A percentile compares a stretch with the other conserved stretches of the same genome.
Evolutionary conservation across 2,329 filamentous ascomycete genomes (phyloP).

Genomic region (Exophiala sideris): DNA sequence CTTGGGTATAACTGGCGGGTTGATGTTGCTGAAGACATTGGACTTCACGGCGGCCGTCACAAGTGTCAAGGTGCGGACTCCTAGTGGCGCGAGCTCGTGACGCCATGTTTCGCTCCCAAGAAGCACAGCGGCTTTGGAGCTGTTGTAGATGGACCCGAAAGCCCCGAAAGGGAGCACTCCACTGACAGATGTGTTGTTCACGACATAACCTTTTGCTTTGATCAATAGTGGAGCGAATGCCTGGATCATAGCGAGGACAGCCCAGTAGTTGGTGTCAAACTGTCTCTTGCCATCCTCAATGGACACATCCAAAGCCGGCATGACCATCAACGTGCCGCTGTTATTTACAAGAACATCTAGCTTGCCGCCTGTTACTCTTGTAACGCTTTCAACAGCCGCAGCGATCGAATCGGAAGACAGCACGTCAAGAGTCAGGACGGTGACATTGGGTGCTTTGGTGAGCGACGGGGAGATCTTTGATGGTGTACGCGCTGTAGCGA

Average conservation of each 20-base stretch:
- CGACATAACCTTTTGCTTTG: conserved; percentile 28
- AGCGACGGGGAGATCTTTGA: conserved; percentile 34
- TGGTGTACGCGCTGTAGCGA: conserved; percentile 40
- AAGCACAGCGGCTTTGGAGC: conserved; percentile 17
- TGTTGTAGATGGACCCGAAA: conserved; percentile 17
- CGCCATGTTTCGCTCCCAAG: conserved; percentile 19
- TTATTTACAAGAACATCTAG: conserved; percentile 48
- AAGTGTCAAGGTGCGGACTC: conserved; percentile 18
- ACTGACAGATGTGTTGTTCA: conserved; percentile 30
- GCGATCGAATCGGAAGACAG: conserved; percentile 14
- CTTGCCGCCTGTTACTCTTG: conserved; percentile 32
- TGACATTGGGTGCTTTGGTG: conserved; percentile 26
- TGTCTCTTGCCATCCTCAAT: conserved; percentile 34
- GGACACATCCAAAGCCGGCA: conserved; percentile 32
- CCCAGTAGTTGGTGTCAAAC: conserved; percentile 46
- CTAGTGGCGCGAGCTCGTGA: conserved; percentile 19
- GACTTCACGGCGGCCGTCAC: conserved; percentile 18
- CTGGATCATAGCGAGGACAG: conserved; percentile 37
- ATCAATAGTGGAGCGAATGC: conserved; percentile 31
- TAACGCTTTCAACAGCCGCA: conserved; percentile 27
- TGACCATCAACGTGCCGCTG: conserved; percentile 36
- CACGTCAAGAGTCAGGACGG: conserved; percentile 34
- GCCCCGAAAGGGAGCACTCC: conserved; percentile 19
- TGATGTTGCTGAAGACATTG: conserved; percentile 11
- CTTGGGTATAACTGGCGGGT: conserved; percentile 8